Percentiles rank a stretch among this genome's conserved stretches.
phyloP scores from a whole-genome alignment of 768 basidiomycete genomes.

The Suillus spraguei region DNA sequence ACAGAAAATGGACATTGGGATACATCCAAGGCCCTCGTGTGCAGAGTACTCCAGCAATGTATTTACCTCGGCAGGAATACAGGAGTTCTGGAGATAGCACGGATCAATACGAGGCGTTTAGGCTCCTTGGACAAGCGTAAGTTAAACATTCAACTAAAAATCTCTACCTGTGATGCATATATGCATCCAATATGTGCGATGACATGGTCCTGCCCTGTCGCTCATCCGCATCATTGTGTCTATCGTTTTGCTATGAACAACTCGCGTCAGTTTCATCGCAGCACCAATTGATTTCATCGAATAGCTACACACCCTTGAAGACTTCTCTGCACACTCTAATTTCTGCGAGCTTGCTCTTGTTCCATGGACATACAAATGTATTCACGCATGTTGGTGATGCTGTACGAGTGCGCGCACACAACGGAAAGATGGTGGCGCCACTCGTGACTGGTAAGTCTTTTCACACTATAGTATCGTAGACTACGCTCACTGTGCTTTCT shows the following conservation, averaged over 20 bases:
- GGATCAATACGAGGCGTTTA: conserved; percentile 78
- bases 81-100: conserved; percentile 58
- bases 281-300: conserved; percentile 1
- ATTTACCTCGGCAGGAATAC: conserved; percentile 75
- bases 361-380: conserved; percentile 68
- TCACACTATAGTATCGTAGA: neutral
- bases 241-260: neutral
- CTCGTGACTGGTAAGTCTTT: conserved; percentile 65
- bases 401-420: conserved; percentile 71
- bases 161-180: neutral
- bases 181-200: conserved; percentile 19
- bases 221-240: neutral
- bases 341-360: conserved; percentile 86
- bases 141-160: conserved; percentile 28
- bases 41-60: conserved; percentile 74
- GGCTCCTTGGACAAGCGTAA: conserved; percentile 74
- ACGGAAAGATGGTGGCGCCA: conserved; percentile 76
- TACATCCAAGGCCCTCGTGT: conserved; percentile 78
- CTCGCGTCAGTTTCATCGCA: neutral
- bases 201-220: neutral
- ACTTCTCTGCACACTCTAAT: conserved; percentile 89
- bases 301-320: conserved; percentile 80
- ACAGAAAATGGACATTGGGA: conserved; percentile 81
- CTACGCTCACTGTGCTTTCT: neutral
- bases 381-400: conserved; percentile 89